Base-by-base conservation (phyloP, 2,329 filamentous ascomycete genomes). In the Elsinoe fawcettii region DNA sequence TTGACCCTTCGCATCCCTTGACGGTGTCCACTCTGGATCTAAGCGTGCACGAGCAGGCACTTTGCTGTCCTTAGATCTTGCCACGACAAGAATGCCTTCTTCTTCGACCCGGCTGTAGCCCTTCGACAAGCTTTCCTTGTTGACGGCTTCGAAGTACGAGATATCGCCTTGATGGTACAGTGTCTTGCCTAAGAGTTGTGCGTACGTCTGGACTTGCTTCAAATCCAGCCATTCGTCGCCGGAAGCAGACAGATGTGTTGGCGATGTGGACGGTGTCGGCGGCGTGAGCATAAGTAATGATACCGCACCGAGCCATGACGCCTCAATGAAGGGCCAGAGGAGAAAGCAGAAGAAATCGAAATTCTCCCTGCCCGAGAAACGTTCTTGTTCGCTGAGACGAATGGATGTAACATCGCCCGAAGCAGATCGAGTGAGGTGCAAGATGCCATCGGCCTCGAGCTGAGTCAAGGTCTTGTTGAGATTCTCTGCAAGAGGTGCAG, bases 261-360 rank as follows among this genome's bases (percentile, higher is more conserved):
- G 32, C 7, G 46, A 56, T 36, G 46, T 58, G 32, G 51, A 55
- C 36, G 51, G 37, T 11, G 66, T 2, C 0, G 89, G 90, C 1
- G 91, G 90, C 0, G 88, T 86, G 12, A 97, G 78, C 44, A 92
- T 91, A 76, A 96, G 86, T 0, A 97, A 77, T 0, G 88, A 90
- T 0, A 97, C 86, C 0, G 90, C 87, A 9, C 90, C 91, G 1
- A 99, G 80, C 93, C 93, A 99, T 55, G 82, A 86, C 0, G 91
- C 87, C 71, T 99, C 93, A 63, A 97, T 91, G 64, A 99, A 99
- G 0, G 93, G 93, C 93, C 93, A 99, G 61, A 99, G 90, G 18
- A 99, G 75, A 77, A 97, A 99, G 74, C 92, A 97, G 74, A 97
- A 97, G 72, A 99, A 99, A 68, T 99, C 93, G 66, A 88, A 99